Evolutionary conservation across 2,329 filamentous ascomycete genomes (phyloP), one percentile per base, ranked within the genome.

Genomic region (Leptoxyphium fumago): DNA sequence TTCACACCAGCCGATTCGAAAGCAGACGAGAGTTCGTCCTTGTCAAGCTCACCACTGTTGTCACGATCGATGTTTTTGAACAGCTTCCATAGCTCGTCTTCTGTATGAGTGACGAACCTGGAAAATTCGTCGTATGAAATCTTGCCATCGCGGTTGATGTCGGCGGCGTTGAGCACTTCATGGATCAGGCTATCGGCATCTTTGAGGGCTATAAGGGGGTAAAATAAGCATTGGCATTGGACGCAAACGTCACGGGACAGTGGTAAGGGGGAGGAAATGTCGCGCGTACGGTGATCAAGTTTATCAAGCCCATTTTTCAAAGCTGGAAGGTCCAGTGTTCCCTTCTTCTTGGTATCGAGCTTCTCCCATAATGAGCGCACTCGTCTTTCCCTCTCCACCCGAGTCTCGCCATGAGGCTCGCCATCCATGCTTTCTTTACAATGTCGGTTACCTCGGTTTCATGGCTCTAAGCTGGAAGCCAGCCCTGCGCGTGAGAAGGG

Each of bases 81-180:
- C 17, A 98, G 76, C 43, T 74, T 64, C 62, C 77, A 80, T 10
- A 98, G 76, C 62, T 95, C 82, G 47, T 75, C 75, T 64, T 98
- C 91, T 38, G 91, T 87, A 46, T 84, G 75, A 56, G 88, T 77
- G 58, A 96, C 86, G 59, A 96, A 96, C 38, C 71, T 73, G 51
- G 80, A 81, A 59, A 98, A 98, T 68, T 98, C 91, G 66, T 87
- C 76, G 61, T 85, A 95, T 64, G 93, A 82, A 55, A 98, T 96
- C 57, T 79, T 81, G 50, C 89, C 86, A 63, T 96, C 87, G 21
- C 79, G 77, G 59, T 88, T 87, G 46, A 79, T 82, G 60, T 98
- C 91, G 50, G 95, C 87, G 48, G 81, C 75, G 51, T 74, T 72
- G 60, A 95, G 74, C 46, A 96, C 83, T 57, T 83, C 80, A 58